These are phyloP conservation scores for Acacia melanoxylon DNA, from an alignment of 306 rosid species.

Conservation along the genomic window DNA sequence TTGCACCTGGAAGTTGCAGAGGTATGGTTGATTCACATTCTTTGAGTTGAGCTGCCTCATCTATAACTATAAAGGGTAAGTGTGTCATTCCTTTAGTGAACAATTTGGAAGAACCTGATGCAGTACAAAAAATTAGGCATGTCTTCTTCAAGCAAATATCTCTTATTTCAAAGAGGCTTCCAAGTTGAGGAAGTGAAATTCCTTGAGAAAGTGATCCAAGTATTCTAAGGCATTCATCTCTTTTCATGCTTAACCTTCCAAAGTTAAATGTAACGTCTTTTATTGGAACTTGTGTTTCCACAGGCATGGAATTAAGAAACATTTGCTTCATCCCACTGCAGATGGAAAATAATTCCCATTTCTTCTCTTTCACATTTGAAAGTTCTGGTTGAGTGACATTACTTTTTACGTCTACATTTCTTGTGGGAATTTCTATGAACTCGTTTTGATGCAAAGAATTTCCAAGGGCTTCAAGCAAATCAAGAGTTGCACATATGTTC, in stretches of 20 bases:
- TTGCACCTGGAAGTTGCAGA: slow-evolving; percentile 46
- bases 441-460: no score
- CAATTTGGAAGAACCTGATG: slow-evolving; percentile 47
- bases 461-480: no score
- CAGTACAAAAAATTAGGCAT: slow-evolving; percentile 43
- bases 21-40: slow-evolving; percentile 66
- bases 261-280: not conserved
- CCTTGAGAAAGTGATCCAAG: slow-evolving; percentile 12
- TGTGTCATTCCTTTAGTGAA: not conserved
- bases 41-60: slow-evolving; percentile 64
- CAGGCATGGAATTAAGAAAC: not conserved
- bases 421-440: no score
- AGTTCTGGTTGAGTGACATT: no score
- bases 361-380: not conserved
- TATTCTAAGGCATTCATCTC: slow-evolving; percentile 1
- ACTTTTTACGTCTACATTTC: no score
- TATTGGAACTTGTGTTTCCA: not conserved
- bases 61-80: slow-evolving; percentile 38
- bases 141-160: slow-evolving; percentile 36
- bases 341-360: not conserved
- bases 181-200: slow-evolving; percentile 1
- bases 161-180: not conserved
- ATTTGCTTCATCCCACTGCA: not conserved
- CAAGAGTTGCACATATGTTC: no score
- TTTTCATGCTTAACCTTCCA: not conserved